A percentile compares a stretch with the other conserved stretches of the same genome.
Conservation (phyloP, 768 basidiomycete species). For the Wakefieldia striispora region DNA sequence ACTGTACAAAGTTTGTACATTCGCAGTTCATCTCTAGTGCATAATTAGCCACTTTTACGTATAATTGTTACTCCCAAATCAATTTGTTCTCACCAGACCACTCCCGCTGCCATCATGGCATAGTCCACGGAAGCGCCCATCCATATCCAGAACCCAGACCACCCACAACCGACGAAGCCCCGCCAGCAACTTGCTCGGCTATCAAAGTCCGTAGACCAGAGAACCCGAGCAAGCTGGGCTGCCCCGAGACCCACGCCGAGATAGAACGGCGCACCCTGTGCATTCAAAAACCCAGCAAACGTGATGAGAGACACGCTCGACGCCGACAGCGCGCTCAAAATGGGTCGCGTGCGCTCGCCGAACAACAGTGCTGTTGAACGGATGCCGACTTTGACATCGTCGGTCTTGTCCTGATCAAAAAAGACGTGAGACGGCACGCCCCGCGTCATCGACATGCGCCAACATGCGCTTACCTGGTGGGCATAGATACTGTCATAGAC, state of each 20-base stretch:
- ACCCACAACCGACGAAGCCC: constrained; percentile 85
- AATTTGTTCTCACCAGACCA: constrained; percentile 2
- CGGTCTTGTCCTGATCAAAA: constrained; percentile 76
- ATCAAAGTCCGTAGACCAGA: constrained; percentile 75
- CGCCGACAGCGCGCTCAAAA: constrained; percentile 71
- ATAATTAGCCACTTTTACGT: not conserved
- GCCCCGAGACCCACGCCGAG: constrained; percentile 71
- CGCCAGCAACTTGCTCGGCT: constrained; percentile 80
- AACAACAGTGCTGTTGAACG: constrained; percentile 94
- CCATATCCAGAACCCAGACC: constrained; percentile 87
- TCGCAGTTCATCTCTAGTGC: not conserved
- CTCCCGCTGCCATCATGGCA: constrained; percentile 19
- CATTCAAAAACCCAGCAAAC: constrained; percentile 78
- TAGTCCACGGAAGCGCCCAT: constrained; percentile 78
- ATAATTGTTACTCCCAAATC: not conserved
- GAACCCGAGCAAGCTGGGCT: constrained; percentile 72
- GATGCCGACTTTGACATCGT: constrained; percentile 86
- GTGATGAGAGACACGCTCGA: constrained; percentile 73
- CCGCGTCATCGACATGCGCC: not conserved
- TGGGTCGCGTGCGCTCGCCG: constrained; percentile 67
- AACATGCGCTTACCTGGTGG: constrained; percentile 65
- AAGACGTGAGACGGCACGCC: not conserved
- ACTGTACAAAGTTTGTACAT: not conserved
- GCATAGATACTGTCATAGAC: constrained; percentile 98
- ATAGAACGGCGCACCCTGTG: constrained; percentile 76